phyloP scores from a whole-genome alignment of 805 yeast species.

The Barnettozyma botsteinii region DNA sequence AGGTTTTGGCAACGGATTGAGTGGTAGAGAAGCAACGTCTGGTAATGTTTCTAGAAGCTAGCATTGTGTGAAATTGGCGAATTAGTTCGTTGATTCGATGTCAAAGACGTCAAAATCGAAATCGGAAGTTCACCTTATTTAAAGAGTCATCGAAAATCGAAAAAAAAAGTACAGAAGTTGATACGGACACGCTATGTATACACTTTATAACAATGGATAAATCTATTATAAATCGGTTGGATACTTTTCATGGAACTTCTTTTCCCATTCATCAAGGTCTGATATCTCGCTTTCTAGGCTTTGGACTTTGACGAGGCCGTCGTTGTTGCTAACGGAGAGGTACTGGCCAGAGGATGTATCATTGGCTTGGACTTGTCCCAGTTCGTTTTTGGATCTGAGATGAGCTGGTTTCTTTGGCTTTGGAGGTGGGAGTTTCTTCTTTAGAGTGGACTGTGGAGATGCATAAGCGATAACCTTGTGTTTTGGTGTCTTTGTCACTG shows the following conservation, averaged over 20 bases:
- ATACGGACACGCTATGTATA: neutral
- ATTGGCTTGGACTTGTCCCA: neutral
- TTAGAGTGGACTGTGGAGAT: constrained; percentile 17
- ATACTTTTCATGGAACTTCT: constrained; percentile 49
- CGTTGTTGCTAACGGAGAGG: constrained; percentile 4
- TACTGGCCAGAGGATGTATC: constrained; percentile 2
- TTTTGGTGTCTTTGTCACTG: constrained; percentile 18
- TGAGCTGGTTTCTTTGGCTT: constrained; percentile 61
- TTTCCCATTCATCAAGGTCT: constrained; percentile 55
- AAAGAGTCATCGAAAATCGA: too few relatives aligned
- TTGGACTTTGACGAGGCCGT: constrained; percentile 9
- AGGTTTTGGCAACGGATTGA: constrained; percentile 33
- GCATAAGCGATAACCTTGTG: constrained; percentile 2
- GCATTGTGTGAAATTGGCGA: neutral
- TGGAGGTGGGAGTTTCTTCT: constrained; percentile 43
- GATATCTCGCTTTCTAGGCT: constrained; percentile 28
- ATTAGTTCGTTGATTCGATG: neutral
- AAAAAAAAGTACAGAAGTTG: neutral
- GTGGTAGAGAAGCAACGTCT: constrained; percentile 32
- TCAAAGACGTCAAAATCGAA: neutral
- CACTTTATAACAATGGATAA: neutral
- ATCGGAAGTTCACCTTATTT: neutral
- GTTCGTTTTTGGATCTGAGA: constrained; percentile 31
- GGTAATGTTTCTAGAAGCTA: constrained; percentile 4
- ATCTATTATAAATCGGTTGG: constrained; percentile 45